Conservation (phyloP, 768 basidiomycete genomes). For the Phanerochaete carnosa region DNA sequence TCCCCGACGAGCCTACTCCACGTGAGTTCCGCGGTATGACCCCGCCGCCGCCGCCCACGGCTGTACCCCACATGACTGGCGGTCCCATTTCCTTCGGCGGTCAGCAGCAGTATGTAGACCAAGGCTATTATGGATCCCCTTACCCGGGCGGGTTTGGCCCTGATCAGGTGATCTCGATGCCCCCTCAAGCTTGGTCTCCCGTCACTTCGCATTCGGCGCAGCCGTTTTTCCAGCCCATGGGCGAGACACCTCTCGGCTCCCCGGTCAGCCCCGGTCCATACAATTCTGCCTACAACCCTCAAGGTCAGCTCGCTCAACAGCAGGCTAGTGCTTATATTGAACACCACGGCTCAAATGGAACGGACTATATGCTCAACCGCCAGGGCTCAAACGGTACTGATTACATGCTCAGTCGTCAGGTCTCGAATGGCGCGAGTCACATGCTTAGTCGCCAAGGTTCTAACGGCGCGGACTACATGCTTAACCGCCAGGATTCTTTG, state of each 20-base stretch:
- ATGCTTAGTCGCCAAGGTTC: constrained; percentile 15
- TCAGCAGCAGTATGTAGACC: constrained; percentile 5
- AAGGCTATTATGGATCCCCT: constrained; percentile 12
- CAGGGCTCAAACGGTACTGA: constrained; percentile 22
- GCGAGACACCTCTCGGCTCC: constrained; percentile 35
- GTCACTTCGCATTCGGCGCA: constrained; percentile 30
- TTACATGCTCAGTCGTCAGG: constrained; percentile 14
- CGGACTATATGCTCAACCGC: constrained; percentile 8
- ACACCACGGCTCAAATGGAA: constrained; percentile 7
- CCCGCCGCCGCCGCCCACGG: constrained; percentile 64
- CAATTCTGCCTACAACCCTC: constrained; percentile 25
- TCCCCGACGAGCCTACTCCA: constrained; percentile 43
- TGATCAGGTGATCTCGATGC: constrained; percentile 30
- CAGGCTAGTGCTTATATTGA: constrained; percentile 22
- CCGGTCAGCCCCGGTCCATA: constrained; percentile 27
- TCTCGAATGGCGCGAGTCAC: constrained; percentile 13
- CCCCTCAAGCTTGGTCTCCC: constrained; percentile 21
- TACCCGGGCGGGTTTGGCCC: constrained; percentile 32
- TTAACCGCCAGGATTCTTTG: constrained; percentile 22
- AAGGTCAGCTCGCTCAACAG: constrained; percentile 21
- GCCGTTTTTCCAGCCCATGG: constrained; percentile 37
- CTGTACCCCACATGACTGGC: constrained; percentile 41
- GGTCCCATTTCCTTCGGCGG: constrained; percentile 11
- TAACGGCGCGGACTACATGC: not conserved
- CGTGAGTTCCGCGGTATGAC: constrained; percentile 29